Percentiles rank a stretch among this genome's conserved stretches.
Conservation (phyloP, 805 yeast genomes). For the Candida ipomoeae region DNA sequence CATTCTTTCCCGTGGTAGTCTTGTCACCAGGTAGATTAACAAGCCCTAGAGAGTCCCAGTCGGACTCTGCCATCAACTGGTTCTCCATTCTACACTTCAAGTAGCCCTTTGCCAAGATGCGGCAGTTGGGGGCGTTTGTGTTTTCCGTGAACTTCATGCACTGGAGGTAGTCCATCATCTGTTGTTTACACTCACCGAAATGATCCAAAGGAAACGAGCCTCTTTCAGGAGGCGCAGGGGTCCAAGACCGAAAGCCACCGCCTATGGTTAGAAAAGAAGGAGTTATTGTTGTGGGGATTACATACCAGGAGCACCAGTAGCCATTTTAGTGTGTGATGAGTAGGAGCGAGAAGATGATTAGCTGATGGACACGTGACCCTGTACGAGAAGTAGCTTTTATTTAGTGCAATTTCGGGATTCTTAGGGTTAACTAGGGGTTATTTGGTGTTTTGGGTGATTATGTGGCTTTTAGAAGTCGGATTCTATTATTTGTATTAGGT, state of each 20-base stretch:
- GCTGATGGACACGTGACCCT: background rate
- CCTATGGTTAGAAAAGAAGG: conserved; percentile 14
- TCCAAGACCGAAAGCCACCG: conserved; percentile 33
- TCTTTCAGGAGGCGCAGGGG: conserved; percentile 92
- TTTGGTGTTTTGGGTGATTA: too few species aligned
- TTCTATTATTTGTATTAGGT: too few species aligned
- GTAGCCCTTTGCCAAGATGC: conserved; percentile 77
- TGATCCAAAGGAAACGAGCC: conserved; percentile 97
- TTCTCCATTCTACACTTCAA: conserved; percentile 87
- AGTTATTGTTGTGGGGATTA: background rate
- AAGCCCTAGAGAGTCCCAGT: conserved; percentile 43
- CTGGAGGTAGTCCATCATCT: conserved; percentile 69
- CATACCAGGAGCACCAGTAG: conserved; percentile 22
- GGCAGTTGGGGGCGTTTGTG: conserved; percentile 86
- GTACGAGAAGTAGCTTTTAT: background rate
- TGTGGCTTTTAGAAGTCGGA: too few species aligned
- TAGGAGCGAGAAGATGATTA: background rate
- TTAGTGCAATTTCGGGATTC: too few species aligned
- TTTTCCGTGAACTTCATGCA: conserved; percentile 78
- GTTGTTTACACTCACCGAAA: conserved; percentile 69
- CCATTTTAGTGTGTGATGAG: conserved; percentile 10
- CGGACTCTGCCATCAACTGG: conserved; percentile 39
- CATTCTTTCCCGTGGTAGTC: conserved; percentile 2
- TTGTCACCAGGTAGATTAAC: conserved; percentile 38
- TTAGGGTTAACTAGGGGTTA: too few species aligned